Evolutionary conservation across 352 stramenopile genomes (phyloP), one percentile per base, ranked within the genome.

Genomic region (Globisporangium okanoganense): DNA sequence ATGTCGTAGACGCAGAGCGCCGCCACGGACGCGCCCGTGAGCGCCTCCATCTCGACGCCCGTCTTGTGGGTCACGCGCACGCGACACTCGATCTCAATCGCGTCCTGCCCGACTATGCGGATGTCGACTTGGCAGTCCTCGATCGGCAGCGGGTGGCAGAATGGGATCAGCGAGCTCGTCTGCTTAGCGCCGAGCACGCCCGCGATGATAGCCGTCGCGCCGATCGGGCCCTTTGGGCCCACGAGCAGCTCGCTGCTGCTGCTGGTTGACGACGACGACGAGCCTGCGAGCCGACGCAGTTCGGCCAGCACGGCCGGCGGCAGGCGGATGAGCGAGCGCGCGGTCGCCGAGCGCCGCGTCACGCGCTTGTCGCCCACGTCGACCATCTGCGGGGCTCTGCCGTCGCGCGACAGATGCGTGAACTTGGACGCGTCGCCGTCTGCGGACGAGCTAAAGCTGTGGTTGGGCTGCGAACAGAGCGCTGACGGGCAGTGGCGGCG

Each of bases 1-100:
- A 99, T 99, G 79, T 99, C 97, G 76, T 99, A 99, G 27, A 99
- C 94, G 40, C 89, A 98, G 1, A 99, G 76, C 47, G 96, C 96
- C 4, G 97, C 96, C 20, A 98, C 73, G 13, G 82, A 96, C 25
- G 90, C 94, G 29, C 96, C 97, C 18, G 88, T 98, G 35, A 99
- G 79, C 41, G 96, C 96, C 70, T 98, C 90, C 92, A 98, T 98
- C 75, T 98, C 94, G 9, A 98, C 93, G 48, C 95, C 95, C 0
- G 95, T 98, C 69, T 96, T 96, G 71, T 98, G 90, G 18, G 90
- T 97, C 44, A 97, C 92, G 33, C 75, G 72, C 62, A 96, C 96
- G 22, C 83, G 78, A 64, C 90, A 97, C 57, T 97, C 80, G 61
- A 98, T 67, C 51, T 80, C 85, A 51, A 98, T 88, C 16, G 78